A percentile compares a stretch with the other conserved stretches of the same genome.
Conservation (phyloP, 1,139 yeast species). For the Pichia sp. region DNA sequence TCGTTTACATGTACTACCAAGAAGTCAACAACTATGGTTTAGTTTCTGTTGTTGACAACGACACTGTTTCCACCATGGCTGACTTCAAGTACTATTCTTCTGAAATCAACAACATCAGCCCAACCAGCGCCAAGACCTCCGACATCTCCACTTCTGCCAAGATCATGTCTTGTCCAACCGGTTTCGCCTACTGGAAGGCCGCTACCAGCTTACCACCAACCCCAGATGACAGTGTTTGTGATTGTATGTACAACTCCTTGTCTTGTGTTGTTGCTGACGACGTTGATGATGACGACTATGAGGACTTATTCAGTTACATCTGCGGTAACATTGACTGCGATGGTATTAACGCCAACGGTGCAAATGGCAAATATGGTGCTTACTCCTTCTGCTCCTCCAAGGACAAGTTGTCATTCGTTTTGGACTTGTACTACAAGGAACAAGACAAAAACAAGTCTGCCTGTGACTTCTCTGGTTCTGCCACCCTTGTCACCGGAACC, state of each 20-base stretch:
- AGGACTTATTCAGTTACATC: conserved; percentile 50
- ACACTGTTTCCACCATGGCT: conserved; percentile 51
- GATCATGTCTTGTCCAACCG: conserved; percentile 48
- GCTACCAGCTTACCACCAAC: conserved; percentile 69
- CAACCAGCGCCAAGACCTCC: conserved; percentile 52
- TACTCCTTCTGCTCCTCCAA: conserved; percentile 61
- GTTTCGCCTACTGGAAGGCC: conserved; percentile 52
- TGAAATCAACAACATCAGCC: conserved; percentile 51
- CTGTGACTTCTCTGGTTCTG: conserved; percentile 68
- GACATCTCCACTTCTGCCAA: conserved; percentile 41
- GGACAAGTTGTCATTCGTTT: conserved; percentile 57
- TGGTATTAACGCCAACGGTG: conserved; percentile 59
- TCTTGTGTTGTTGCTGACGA: conserved; percentile 50
- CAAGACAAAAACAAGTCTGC: conserved; percentile 44
- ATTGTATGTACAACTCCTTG: conserved; percentile 50
- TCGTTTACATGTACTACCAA: conserved; percentile 77
- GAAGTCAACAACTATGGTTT: conserved; percentile 45
- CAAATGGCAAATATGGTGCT: conserved; percentile 58
- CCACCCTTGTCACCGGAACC: conserved; percentile 27
- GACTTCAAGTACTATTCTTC: conserved; percentile 55
- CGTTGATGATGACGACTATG: conserved; percentile 49
- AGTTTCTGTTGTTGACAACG: conserved; percentile 39
- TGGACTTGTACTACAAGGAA: conserved; percentile 59
- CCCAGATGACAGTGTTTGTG: conserved; percentile 59
- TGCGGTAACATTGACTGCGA: conserved; percentile 50